Conservation (phyloP, 129 eudicot genomes). For the Smallanthus sonchifolius region DNA sequence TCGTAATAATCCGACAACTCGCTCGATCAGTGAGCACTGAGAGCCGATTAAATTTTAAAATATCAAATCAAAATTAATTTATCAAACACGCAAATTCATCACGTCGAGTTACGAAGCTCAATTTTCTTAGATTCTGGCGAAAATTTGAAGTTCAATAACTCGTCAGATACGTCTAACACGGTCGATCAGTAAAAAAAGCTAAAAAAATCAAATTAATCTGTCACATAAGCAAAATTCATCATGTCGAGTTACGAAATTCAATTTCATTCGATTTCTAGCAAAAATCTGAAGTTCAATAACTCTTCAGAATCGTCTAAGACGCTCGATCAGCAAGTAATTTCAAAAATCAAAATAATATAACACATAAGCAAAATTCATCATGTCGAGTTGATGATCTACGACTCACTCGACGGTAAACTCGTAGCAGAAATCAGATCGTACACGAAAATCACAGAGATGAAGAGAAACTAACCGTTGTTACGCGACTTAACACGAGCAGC, state of each 20-base stretch:
- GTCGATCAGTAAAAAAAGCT: neutral
- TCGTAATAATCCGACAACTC: neutral
- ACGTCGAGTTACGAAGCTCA: neutral
- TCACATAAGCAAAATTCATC: neutral
- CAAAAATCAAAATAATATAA: neutral
- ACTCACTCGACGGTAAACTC: neutral
- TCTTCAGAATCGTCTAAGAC: neutral
- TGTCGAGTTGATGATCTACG: neutral
- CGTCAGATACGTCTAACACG: neutral
- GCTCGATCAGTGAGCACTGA: neutral
- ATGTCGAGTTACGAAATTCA: neutral
- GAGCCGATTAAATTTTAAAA: no score
- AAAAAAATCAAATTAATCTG: neutral
- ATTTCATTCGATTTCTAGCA: neutral
- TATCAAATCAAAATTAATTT: no score
- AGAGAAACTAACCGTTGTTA: constrained; percentile 40
- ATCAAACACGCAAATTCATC: neutral
- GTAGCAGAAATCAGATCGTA: constrained; percentile 1
- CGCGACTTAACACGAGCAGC: constrained; percentile 56
- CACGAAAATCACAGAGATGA: neutral
- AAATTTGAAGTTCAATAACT: no score
- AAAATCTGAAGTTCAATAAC: neutral
- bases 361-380: neutral
- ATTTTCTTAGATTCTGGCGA: neutral
- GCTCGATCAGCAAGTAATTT: neutral